Evolutionary conservation across 352 stramenopile genomes (phyloP), one percentile per base, ranked within the genome.

Genomic region (Elongisporangium prolatum): DNA sequence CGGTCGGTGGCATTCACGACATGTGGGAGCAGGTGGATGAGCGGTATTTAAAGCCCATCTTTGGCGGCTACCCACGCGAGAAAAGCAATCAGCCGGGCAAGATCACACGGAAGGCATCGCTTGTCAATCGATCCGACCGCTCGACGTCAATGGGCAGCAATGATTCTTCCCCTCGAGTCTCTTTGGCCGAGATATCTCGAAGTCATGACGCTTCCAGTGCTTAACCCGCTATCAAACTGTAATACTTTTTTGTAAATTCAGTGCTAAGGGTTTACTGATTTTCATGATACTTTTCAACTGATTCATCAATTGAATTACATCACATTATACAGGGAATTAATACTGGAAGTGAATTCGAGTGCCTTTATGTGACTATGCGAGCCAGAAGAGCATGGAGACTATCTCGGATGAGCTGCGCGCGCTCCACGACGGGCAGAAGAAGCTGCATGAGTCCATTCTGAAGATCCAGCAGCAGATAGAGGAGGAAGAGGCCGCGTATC

Each of bases 381-480:
- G 21, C n/a, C 56, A 13, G 40, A 56, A 60, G 56, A 63, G 52
- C 44, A 58, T 51, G 4, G 53, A 38, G 40, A 44, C 47, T 11
- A 56, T 88, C 47, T 91, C 83, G 14, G 72, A 91, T 34, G 85
- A 88, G 59, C 86, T 93, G 80, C 56, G 71, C 50, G 56, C 75
- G 67, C 83, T 95, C 38, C 74, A 87, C 44, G 80, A 92, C 24
- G 80, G 71, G 17, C 77, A 95, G 66, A 72, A 72, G 44, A 80
- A 83, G 53, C 63, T 88, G 25, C 80, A 95, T 59, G 85, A 95
- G 49, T 75, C 74, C 2, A 68, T 91, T 14, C 61, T 91, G 54
- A 78, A 79, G 54, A 50, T 92, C 9, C 80, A 95, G 59, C 17
- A 65, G 24, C 86, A 92, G 68, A 91, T 95, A 54, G 76, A 89